A percentile compares a stretch with the other conserved stretches of the same genome.
These are phyloP conservation scores for Terfezia claveryi DNA, from an alignment of 495 filamentous ascomycete species.

Conservation along the genomic window DNA sequence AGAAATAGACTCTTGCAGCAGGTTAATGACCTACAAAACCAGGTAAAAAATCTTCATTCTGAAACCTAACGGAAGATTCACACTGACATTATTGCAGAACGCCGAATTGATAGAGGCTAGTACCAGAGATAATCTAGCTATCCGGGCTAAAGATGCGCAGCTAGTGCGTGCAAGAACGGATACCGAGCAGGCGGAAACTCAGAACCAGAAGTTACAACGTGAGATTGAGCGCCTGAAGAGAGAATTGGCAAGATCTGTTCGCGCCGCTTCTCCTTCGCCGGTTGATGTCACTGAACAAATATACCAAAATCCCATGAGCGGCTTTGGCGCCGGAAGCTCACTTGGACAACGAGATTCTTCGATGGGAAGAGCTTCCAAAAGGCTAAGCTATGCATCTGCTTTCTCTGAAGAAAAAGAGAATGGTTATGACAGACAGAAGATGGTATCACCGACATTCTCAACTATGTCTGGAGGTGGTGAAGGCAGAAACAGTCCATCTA, in stretches of 20 bases:
- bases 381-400: constrained; percentile 50
- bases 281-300: constrained; percentile 19
- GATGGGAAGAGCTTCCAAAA: constrained; percentile 19
- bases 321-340: constrained; percentile 5
- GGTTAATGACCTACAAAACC: constrained; percentile 48
- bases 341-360: constrained; percentile 8
- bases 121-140: constrained; percentile 78
- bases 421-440: constrained; percentile 14
- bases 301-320: constrained; percentile 12
- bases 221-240: constrained; percentile 89
- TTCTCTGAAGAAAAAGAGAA: constrained; percentile 72
- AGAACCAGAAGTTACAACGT: constrained; percentile 55
- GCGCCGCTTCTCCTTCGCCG: constrained; percentile 23
- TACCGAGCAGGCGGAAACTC: constrained; percentile 66
- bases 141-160: constrained; percentile 97
- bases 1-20: constrained; percentile 37
- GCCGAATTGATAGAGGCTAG: constrained; percentile 94
- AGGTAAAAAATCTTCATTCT: constrained; percentile 18
- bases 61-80: constrained; percentile 12
- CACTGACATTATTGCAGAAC: constrained; percentile 36
- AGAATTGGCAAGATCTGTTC: constrained; percentile 32
- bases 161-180: constrained; percentile 78
- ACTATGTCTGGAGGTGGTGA: constrained; percentile 12
- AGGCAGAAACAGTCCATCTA: constrained; percentile 22
- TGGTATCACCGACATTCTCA: not conserved